Percentiles rank a stretch among this genome's conserved stretches.
These are phyloP conservation scores for Atalantia buxifolia DNA, from an alignment of 345 rosid species.

Conservation along the genomic window DNA sequence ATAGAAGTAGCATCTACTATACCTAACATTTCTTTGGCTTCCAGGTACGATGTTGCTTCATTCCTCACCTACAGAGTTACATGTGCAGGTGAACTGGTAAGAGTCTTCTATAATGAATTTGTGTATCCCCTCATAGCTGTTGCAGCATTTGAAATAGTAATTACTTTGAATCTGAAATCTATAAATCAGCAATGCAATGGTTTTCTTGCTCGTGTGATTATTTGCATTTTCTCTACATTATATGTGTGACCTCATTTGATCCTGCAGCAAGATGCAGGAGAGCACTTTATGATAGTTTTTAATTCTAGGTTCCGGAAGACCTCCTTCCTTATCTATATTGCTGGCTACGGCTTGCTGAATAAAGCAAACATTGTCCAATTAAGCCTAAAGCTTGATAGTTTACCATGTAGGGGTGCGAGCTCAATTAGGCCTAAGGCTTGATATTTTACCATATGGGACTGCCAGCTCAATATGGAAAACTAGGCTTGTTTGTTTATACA, in stretches of 20 bases:
- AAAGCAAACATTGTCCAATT: not conserved
- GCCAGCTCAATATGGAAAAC: not conserved
- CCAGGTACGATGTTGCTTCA: constrained; percentile 75
- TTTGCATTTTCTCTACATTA: no score
- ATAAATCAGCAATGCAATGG: not conserved
- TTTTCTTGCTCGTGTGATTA: not conserved
- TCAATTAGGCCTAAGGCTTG: not conserved
- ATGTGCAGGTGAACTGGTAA: constrained; percentile 67
- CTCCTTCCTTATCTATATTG: no score
- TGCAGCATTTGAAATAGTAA: not conserved
- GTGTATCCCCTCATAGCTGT: not conserved
- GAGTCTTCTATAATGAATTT: constrained; percentile 20
- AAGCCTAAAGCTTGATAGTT: not conserved
- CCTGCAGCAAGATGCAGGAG: not conserved
- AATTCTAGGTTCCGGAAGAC: no score
- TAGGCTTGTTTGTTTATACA: not conserved
- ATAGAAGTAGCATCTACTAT: not conserved
- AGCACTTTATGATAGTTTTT: no score
- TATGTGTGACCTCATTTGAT: not conserved
- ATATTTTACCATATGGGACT: not conserved
- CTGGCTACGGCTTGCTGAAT: not conserved
- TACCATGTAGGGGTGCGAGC: not conserved
- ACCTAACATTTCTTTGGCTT: constrained; percentile 17
- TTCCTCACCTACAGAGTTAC: constrained; percentile 58
- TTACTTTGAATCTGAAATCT: not conserved